A percentile compares a stretch with the other conserved stretches of the same genome.
phyloP scores from a whole-genome alignment of 306 rosid species.

The Malus sylvestris region DNA sequence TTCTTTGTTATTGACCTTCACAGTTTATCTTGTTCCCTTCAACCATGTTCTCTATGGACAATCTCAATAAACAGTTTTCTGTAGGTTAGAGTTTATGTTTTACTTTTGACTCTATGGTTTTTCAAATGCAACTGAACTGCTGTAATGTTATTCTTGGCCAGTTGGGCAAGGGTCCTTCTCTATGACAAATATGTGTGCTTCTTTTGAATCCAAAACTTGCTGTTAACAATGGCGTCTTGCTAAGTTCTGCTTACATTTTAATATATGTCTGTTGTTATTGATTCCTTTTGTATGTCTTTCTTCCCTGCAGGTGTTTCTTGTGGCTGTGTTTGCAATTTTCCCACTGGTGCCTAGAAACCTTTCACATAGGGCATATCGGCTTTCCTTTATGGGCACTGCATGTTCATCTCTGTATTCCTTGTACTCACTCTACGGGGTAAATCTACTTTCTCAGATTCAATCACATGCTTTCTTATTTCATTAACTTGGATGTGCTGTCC shows the following conservation, averaged over 20 bases:
- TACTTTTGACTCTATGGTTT: background rate
- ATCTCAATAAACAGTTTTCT: background rate
- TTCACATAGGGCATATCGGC: conserved; percentile 83
- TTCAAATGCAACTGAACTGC: background rate
- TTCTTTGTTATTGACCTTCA: background rate
- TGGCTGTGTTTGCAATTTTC: conserved; percentile 74
- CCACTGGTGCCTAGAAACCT: conserved; percentile 72
- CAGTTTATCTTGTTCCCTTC: background rate
- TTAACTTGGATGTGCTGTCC: background rate
- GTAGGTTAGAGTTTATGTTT: background rate
- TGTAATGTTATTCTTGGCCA: background rate
- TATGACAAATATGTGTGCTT: background rate
- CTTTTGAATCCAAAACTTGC: background rate
- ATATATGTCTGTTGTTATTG: conserved; percentile 14
- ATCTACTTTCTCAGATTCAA: conserved; percentile 8
- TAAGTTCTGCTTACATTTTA: background rate
- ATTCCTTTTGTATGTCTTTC: background rate
- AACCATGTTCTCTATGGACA: background rate
- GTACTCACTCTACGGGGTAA: conserved; percentile 79
- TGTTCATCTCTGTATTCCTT: conserved; percentile 73
- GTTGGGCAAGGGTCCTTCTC: background rate
- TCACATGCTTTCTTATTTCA: background rate
- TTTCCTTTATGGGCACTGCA: conserved; percentile 80
- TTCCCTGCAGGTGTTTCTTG: conserved; percentile 69
- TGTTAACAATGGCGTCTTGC: background rate